phyloP scores from a whole-genome alignment of 768 basidiomycete genomes.

The Gyrodon lividus region DNA sequence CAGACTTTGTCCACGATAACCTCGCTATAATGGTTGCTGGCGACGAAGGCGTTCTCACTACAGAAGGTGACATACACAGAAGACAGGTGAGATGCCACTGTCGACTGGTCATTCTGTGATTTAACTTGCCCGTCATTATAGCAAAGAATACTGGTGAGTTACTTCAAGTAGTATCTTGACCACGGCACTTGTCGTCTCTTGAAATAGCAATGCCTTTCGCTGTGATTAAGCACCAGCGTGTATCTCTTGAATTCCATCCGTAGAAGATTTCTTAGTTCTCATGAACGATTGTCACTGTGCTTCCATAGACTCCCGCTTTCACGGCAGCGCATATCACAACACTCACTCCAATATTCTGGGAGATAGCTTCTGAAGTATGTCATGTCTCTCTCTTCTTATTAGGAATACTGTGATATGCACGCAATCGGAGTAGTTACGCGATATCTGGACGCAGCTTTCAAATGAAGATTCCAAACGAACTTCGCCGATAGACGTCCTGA shows the following conservation, averaged over 20 bases:
- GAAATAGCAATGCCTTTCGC: neutral
- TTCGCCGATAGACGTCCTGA: conserved; percentile 51
- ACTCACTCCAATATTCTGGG: conserved; percentile 55
- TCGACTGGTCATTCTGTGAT: neutral
- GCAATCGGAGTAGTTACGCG: conserved; percentile 41
- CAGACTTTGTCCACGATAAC: conserved; percentile 52
- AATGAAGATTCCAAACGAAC: conserved; percentile 14
- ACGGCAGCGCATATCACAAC: conserved; percentile 47
- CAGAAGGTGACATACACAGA: conserved; percentile 55
- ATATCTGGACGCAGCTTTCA: conserved; percentile 37
- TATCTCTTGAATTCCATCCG: neutral
- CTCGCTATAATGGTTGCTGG: conserved; percentile 53
- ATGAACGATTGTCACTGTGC: neutral
- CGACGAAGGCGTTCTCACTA: conserved; percentile 47
- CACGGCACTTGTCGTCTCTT: neutral
- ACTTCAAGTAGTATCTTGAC: neutral
- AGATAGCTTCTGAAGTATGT: conserved; percentile 52
- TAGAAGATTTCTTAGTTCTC: neutral
- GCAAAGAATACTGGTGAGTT: conserved; percentile 52
- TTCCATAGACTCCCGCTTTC: conserved; percentile 49
- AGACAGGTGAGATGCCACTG: conserved; percentile 39
- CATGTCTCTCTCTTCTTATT: neutral
- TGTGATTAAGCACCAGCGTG: neutral
- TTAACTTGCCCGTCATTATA: conserved; percentile 20
- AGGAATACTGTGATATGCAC: neutral